phyloP scores from a whole-genome alignment of 495 filamentous ascomycete species.

The Aspergillus haitiensis region DNA sequence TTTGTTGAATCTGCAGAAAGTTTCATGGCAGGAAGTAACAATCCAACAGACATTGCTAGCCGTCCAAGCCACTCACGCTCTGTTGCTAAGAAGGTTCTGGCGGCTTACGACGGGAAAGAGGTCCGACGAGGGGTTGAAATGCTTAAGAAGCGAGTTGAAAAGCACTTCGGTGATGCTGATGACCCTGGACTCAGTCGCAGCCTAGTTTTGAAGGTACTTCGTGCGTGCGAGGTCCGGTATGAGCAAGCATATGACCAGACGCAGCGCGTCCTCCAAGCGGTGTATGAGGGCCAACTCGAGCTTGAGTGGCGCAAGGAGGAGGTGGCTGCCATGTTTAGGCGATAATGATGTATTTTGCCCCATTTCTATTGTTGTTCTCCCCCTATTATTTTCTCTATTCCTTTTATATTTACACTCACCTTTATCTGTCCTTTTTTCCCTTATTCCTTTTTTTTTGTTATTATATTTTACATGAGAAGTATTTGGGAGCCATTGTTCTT shows the following conservation, averaged over 20 bases:
- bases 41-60: conserved; percentile 57
- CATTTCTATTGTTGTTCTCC: conserved; percentile 14
- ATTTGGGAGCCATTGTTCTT: too few relatives aligned
- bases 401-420: conserved; percentile 16
- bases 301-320: conserved; percentile 63
- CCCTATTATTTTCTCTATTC: conserved; percentile 13
- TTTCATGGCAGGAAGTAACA: conserved; percentile 52
- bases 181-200: conserved; percentile 66
- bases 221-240: conserved; percentile 78
- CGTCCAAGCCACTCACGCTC: conserved; percentile 76
- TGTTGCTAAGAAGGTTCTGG: conserved; percentile 80
- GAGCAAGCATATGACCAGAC: conserved; percentile 69
- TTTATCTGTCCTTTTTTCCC: background rate
- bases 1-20: conserved; percentile 82
- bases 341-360: conserved; percentile 28
- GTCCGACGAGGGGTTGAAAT: conserved; percentile 80
- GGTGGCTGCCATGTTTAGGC: conserved; percentile 53
- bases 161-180: conserved; percentile 90
- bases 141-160: conserved; percentile 86
- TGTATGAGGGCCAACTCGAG: conserved; percentile 66
- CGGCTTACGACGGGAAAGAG: conserved; percentile 77
- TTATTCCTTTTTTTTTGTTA: background rate
- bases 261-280: conserved; percentile 58
- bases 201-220: conserved; percentile 75
- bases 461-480: background rate